Base-by-base conservation (phyloP, 805 yeast species). In the Saccharomycopsis javanensis region DNA sequence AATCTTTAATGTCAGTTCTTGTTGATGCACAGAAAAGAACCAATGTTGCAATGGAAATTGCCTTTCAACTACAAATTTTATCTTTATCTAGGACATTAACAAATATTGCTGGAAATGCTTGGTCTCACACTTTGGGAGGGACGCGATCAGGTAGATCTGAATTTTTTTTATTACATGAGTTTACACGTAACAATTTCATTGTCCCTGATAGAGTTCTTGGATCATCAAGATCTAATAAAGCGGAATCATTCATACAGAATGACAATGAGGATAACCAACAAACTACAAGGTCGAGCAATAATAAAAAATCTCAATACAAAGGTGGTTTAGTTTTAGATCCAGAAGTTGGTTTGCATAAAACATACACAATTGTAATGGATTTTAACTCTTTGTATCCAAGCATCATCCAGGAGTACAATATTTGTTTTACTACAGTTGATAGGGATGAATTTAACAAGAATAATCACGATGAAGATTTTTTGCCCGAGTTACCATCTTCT, bases 321-420 rank as follows among this genome's bases (percentile, higher is more conserved):
- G 97, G 97, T 76, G 97, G 99, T 68, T 77, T 89, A 62, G 99
- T 94, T 31, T 88, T 94, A 70, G 99, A 94, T 62, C 99, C 99
- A 0, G 97, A 88, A 66, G 89, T 86, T 67, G 99, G 99, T 1
- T 74, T 94, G 45, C 96, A 92, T 68, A 89, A 88, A 67, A 86
- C 88, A 63, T 88, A 85, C 67, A 80, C 90, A 2, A 72, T 94
- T 61, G 99, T 94, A 23, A 91, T 94, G 98, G 99, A 94, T 73
- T 94, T 94, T 83, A 94, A 94, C 72, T 89, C 97, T 53, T 79
- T 94, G 73, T 94, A 94, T 68, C 99, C 99, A 8, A 88, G 96
- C 61, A 92, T 94, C 67, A 94, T 94, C 64, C 99, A 94, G 72
- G 99, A 94, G 71, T 94, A 79, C 71, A 94, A 94, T 68, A 94